Percentiles rank a stretch among this genome's conserved stretches.
These are phyloP conservation scores for Podaxis mareebaensis DNA, from an alignment of 768 basidiomycete genomes.

Conservation along the genomic window DNA sequence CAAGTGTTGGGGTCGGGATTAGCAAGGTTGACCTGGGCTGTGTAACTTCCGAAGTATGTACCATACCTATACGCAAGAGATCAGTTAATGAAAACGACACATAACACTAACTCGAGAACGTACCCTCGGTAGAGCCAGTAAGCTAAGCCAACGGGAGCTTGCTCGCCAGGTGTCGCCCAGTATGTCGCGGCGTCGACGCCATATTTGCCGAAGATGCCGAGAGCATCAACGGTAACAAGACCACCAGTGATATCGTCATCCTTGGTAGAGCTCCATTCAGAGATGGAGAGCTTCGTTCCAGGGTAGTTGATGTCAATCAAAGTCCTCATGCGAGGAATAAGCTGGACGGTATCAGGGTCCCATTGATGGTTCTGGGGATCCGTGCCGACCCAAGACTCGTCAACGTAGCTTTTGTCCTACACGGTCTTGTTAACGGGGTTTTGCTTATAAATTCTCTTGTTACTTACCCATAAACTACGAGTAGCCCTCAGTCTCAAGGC, in stretches of 20 bases:
- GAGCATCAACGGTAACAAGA: slow-evolving; percentile 48
- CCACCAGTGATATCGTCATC: slow-evolving; percentile 57
- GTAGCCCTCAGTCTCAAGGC: slow-evolving; percentile 50
- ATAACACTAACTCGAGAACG: slow-evolving; percentile 8
- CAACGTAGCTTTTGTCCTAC: slow-evolving; percentile 48
- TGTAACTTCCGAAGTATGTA: slow-evolving; percentile 43
- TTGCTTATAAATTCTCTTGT: neutral
- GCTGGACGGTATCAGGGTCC: slow-evolving; percentile 41
- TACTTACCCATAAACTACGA: slow-evolving; percentile 49
- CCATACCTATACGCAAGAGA: slow-evolving; percentile 39
- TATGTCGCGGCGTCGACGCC: slow-evolving; percentile 54
- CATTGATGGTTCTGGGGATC: slow-evolving; percentile 47
- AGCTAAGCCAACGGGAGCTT: slow-evolving; percentile 50
- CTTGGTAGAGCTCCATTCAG: slow-evolving; percentile 49
- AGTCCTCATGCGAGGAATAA: slow-evolving; percentile 51
- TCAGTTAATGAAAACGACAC: neutral
- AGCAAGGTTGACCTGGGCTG: slow-evolving; percentile 45
- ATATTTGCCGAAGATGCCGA: slow-evolving; percentile 53
- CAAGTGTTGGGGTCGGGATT: slow-evolving; percentile 40
- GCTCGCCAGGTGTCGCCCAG: slow-evolving; percentile 49
- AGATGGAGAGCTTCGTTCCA: slow-evolving; percentile 55
- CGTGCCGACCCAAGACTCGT: slow-evolving; percentile 54
- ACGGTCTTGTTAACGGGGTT: neutral
- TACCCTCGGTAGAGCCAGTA: slow-evolving; percentile 60
- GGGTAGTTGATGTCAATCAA: slow-evolving; percentile 52